phyloP scores from a whole-genome alignment of 768 basidiomycete species.

The Amanita thiersii region DNA sequence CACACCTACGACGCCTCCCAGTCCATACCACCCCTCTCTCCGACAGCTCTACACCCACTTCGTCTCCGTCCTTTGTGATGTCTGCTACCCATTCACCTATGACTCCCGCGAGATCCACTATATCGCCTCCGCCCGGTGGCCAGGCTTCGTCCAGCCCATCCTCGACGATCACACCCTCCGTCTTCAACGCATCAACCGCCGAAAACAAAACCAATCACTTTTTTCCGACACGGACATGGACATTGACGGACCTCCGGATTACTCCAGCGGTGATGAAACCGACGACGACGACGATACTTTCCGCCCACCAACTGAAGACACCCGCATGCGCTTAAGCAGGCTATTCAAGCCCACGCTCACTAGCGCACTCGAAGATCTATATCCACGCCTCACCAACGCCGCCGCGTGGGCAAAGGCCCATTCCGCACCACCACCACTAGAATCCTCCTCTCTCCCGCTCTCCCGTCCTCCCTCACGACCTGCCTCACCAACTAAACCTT shows the following conservation, averaged over 20 bases:
- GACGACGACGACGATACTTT: conserved; percentile 14
- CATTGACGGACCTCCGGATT: conserved; percentile 16
- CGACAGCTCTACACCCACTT: conserved; percentile 60
- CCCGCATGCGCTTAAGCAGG: conserved; percentile 56
- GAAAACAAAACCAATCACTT: background rate
- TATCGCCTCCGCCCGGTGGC: conserved; percentile 74
- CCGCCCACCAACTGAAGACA: conserved; percentile 41
- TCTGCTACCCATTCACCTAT: conserved; percentile 55
- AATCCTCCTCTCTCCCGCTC: background rate
- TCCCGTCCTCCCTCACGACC: conserved; percentile 1
- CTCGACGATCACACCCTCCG: conserved; percentile 35
- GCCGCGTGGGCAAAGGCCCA: conserved; percentile 44
- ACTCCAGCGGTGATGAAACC: conserved; percentile 15
- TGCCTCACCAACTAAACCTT: conserved; percentile 3
- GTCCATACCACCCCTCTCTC: conserved; percentile 44
- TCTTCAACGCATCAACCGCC: conserved; percentile 4
- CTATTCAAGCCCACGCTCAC: conserved; percentile 58
- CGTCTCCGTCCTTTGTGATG: conserved; percentile 44
- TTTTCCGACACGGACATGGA: conserved; percentile 12
- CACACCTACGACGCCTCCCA: background rate
- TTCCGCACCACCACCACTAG: conserved; percentile 3
- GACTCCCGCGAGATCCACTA: conserved; percentile 69
- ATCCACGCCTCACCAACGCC: conserved; percentile 63
- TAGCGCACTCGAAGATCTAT: conserved; percentile 54
- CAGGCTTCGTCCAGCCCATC: conserved; percentile 66